phyloP scores from a whole-genome alignment of 768 basidiomycete genomes.

The Exidia glandulosa region DNA sequence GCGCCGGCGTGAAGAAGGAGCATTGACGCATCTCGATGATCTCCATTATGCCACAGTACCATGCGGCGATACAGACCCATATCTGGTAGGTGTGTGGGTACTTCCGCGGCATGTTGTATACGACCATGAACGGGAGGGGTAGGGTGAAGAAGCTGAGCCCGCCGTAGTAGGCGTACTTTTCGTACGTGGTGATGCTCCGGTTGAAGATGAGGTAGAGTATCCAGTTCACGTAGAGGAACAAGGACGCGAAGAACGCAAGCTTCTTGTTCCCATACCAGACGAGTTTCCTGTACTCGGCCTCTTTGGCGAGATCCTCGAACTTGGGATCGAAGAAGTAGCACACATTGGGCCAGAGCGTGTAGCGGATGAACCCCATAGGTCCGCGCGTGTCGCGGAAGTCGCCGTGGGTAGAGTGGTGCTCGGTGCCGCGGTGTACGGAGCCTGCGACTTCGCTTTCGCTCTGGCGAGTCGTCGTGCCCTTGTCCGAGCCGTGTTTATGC shows the following conservation, averaged over 20 bases:
- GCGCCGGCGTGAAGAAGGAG: constrained; percentile 1
- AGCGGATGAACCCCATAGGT: constrained; percentile 9
- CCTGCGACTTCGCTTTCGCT: neutral
- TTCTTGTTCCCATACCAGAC: constrained; percentile 14
- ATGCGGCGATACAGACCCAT: neutral
- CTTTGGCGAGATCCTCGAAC: constrained; percentile 12
- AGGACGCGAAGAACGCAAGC: constrained; percentile 2
- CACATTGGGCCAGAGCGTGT: constrained; percentile 4
- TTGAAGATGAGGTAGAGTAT: constrained; percentile 2
- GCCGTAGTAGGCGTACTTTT: neutral
- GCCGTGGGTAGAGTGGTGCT: neutral
- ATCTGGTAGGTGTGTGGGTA: neutral
- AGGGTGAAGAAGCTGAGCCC: constrained; percentile 6
- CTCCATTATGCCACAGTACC: constrained; percentile 6
- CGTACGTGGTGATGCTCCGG: neutral
- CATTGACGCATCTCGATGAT: constrained; percentile 7
- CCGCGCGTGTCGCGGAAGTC: neutral
- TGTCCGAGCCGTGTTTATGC: constrained; percentile 2
- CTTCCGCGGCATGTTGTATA: constrained; percentile 6
- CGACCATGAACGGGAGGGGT: constrained; percentile 19
- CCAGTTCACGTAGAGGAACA: constrained; percentile 4
- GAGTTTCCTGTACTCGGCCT: constrained; percentile 14
- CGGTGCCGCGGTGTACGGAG: neutral
- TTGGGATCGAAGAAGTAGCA: constrained; percentile 1
- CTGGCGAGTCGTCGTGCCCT: constrained; percentile 9